Evolutionary conservation across 1,284 basidiomycete species (phyloP).

Genomic region (Ceratobasidium theobromae): DNA sequence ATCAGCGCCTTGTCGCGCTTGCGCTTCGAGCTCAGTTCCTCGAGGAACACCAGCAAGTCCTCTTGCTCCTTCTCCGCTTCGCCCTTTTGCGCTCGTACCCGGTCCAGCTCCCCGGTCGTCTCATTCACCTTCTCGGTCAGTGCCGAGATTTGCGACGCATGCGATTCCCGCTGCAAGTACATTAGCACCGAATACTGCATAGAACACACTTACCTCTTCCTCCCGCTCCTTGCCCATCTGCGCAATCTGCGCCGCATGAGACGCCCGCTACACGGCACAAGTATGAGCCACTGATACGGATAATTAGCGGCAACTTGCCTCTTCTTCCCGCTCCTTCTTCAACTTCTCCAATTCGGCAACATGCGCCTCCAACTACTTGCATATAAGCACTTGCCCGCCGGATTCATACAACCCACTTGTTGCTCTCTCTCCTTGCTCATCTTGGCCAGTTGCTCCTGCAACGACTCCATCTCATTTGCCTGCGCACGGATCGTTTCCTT

Average conservation of each 20-base stretch:
- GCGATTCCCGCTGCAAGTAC: constrained; percentile 34
- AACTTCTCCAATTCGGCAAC: constrained; percentile 54
- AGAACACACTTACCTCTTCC: constrained; percentile 46
- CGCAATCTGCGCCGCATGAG: constrained; percentile 49
- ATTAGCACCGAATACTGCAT: background rate
- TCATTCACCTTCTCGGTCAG: constrained; percentile 55
- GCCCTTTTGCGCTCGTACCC: constrained; percentile 62
- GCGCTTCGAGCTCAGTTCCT: constrained; percentile 87
- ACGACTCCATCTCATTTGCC: constrained; percentile 68
- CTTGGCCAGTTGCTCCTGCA: constrained; percentile 58
- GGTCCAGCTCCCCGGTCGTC: constrained; percentile 57
- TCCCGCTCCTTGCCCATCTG: constrained; percentile 43
- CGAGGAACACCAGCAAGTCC: constrained; percentile 88
- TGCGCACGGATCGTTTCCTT: constrained; percentile 79
- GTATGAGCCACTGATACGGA: no score
- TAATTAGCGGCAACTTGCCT: constrained; percentile 44
- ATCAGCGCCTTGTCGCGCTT: constrained; percentile 78
- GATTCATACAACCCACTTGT: constrained; percentile 44
- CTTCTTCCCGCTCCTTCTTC: constrained; percentile 42
- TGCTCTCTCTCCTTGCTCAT: constrained; percentile 41
- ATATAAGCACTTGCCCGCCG: background rate
- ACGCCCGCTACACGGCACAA: no score
- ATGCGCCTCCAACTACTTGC: constrained; percentile 67
- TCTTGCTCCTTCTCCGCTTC: constrained; percentile 95
- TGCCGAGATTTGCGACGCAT: constrained; percentile 41